Conservation (phyloP, 495 filamentous ascomycete species). For the Hypoxylon subgilvum region DNA sequence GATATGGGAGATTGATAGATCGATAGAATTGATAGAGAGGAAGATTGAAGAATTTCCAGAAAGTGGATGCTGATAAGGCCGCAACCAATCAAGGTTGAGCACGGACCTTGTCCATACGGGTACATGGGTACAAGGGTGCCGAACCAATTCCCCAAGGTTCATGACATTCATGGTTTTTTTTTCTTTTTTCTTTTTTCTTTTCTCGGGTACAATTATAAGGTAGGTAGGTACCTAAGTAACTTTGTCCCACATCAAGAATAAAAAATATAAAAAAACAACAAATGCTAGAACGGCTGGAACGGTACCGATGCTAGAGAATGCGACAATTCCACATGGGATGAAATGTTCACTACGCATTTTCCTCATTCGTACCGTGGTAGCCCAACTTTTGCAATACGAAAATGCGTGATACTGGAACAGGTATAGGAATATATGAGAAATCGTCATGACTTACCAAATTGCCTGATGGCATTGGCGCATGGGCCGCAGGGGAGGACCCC, state of each 20-base stretch:
- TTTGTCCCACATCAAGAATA: slow-evolving; percentile 12
- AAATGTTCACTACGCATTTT: slow-evolving; percentile 2
- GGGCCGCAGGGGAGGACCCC: slow-evolving; percentile 39
- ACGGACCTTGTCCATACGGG: slow-evolving; percentile 17
- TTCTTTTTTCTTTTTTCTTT: no score
- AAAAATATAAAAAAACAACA: no score
- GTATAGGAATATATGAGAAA: slow-evolving; percentile 1
- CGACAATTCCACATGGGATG: slow-evolving; percentile 2
- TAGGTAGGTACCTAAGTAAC: no score
- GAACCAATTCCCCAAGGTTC: slow-evolving; percentile 3
- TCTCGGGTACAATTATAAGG: no score
- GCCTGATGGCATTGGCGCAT: slow-evolving; percentile 41
- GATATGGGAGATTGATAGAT: slow-evolving; percentile 26
- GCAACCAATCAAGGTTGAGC: slow-evolving; percentile 23
- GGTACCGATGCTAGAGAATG: background rate
- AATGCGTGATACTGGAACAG: background rate
- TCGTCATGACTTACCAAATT: slow-evolving; percentile 34
- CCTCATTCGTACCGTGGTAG: no score
- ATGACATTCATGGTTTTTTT: no score
- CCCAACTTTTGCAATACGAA: background rate
- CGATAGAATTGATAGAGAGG: slow-evolving; percentile 49
- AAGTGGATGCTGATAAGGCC: slow-evolving; percentile 38
- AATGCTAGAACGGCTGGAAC: no score
- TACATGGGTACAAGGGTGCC: slow-evolving; percentile 1
- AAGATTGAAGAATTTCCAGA: slow-evolving; percentile 41